Evolutionary conservation across 192 early-diverging fungal species (phyloP), one percentile per base, ranked within the genome.

Genomic region (Rhizoclosmatium globosum): DNA sequence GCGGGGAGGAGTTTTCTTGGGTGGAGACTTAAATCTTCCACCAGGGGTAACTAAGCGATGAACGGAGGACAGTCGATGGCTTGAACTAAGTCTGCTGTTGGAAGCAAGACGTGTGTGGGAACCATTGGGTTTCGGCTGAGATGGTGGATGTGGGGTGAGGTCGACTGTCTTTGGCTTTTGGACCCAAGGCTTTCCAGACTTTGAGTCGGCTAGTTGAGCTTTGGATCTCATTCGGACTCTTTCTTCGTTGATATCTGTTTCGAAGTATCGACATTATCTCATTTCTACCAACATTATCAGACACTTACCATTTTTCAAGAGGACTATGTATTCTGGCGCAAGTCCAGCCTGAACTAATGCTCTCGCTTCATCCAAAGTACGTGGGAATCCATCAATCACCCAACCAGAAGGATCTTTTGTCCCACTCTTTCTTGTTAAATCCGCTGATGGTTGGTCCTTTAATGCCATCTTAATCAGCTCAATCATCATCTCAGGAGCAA

Each of bases 351-450:
- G 47, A 15, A 84, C 41, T 70, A 87, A 23, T 21, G 84, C 86
- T 61, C 83, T 19, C 4, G 78, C 82, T 79, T 89, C 87, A 44
- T 85, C 86, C 1, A 80, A n/a, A n/a, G 85, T 88, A 3, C 78
- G 21, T 3, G 88, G 88, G 68, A 84, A 89, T 57, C 85, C 88
- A 79, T 89, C 88, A 21, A 89, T 76, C 15, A 89, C 62, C 88
- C 88, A 89, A 2, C 88, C 88, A 1, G 71, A 64, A 21, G 31
- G 46, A 53, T 15, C 64, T 47, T 80, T 45, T 45, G 7, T 21
- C 39, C 31, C 23, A 44, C 31, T 46, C 47, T 53, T 50, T 15
- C 38, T 47, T 15, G 13, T 45, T 0, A 4, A 21, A 31, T 11
- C 39, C 4, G 2, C 47, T 1, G 2, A 15, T 50, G 6, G 1